phyloP scores from a whole-genome alignment of 345 rosid genomes.

The Populus nigra region DNA sequence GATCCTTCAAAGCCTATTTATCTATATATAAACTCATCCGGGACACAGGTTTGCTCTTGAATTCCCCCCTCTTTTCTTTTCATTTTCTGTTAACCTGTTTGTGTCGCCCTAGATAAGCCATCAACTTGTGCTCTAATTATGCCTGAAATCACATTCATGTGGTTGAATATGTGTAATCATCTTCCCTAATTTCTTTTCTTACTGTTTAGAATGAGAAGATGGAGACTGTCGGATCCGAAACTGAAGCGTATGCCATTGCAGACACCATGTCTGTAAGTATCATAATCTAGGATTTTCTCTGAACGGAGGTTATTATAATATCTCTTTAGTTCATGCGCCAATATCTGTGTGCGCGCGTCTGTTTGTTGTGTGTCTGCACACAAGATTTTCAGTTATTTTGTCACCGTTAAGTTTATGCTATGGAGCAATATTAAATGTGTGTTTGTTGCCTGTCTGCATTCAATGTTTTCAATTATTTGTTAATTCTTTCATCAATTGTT shows the following conservation, averaged over 20 bases:
- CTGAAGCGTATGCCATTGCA: conserved; percentile 89
- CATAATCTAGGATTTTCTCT: conserved; percentile 1
- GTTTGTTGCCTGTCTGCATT: background rate
- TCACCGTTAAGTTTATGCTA: background rate
- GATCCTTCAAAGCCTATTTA: conserved; percentile 71
- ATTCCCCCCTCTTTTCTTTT: background rate
- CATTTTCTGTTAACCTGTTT: background rate
- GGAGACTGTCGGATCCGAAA: conserved; percentile 89
- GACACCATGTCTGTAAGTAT: conserved; percentile 76
- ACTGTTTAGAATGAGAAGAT: conserved; percentile 65
- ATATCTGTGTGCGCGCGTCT: too few species aligned
- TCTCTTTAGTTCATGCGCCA: background rate
- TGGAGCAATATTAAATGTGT: background rate
- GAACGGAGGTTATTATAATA: background rate
- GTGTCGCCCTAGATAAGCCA: background rate
- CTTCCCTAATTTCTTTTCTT: background rate
- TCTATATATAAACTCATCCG: conserved; percentile 75
- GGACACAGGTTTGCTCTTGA: conserved; percentile 63
- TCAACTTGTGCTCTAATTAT: background rate
- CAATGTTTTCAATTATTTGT: background rate
- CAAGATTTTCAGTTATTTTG: background rate
- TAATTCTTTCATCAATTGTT: background rate
- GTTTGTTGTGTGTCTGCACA: background rate
- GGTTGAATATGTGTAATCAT: background rate
- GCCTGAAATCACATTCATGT: background rate